These are phyloP conservation scores for Letharia columbiana DNA, from an alignment of 495 filamentous ascomycete genomes.

Conservation along the genomic window DNA sequence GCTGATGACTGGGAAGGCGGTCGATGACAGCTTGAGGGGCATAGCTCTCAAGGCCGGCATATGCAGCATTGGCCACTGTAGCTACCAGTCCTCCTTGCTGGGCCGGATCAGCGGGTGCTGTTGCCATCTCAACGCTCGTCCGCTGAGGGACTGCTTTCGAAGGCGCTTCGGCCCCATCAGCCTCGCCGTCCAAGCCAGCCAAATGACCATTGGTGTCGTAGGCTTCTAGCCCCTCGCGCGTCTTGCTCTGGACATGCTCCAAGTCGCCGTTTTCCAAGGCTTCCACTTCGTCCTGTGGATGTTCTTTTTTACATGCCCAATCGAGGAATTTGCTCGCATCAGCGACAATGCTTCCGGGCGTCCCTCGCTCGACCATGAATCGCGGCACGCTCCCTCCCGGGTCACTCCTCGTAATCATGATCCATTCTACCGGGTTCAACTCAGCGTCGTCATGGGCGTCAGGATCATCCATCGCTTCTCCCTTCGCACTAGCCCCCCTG, in stretches of 20 bases:
- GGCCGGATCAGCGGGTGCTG: constrained; percentile 27
- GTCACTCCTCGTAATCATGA: constrained; percentile 93
- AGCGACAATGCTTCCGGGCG: constrained; percentile 68
- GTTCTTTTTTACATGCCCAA: constrained; percentile 61
- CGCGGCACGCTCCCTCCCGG: constrained; percentile 86
- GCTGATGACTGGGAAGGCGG: constrained; percentile 37
- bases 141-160: neutral
- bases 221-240: constrained; percentile 22
- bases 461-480: constrained; percentile 32
- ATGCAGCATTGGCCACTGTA: constrained; percentile 37
- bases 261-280: constrained; percentile 25
- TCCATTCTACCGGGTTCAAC: constrained; percentile 75
- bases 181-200: constrained; percentile 25
- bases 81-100: constrained; percentile 34
- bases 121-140: constrained; percentile 3
- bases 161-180: constrained; percentile 11
- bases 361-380: constrained; percentile 91
- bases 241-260: neutral
- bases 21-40: constrained; percentile 43
- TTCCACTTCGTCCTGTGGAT: constrained; percentile 34
- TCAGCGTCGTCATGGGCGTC: constrained; percentile 38
- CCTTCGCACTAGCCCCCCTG: constrained; percentile 32
- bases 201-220: constrained; percentile 33
- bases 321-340: constrained; percentile 82
- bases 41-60: constrained; percentile 35